phyloP scores from a whole-genome alignment of 805 yeast species.

The Myxozyma kluyveri region DNA sequence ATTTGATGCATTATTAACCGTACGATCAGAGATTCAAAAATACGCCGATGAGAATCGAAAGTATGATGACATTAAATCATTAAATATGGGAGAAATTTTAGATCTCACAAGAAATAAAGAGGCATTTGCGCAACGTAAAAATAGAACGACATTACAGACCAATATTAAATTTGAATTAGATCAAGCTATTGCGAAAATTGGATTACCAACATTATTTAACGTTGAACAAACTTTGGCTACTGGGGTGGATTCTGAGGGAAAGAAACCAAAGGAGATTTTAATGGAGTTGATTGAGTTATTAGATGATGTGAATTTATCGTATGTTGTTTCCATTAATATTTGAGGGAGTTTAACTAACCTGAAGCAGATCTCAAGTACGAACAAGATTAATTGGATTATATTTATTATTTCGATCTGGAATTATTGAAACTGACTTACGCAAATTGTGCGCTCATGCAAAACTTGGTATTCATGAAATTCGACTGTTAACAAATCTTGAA shows the following conservation, averaged over 20 bases:
- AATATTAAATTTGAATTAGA: slow-evolving; percentile 20
- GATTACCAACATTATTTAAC: slow-evolving; percentile 69
- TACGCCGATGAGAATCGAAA: slow-evolving; percentile 71
- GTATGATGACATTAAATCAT: slow-evolving; percentile 40
- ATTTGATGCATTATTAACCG: slow-evolving; percentile 67
- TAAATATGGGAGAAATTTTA: slow-evolving; percentile 43
- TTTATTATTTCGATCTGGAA: slow-evolving; percentile 77
- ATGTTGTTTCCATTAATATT: too few species aligned
- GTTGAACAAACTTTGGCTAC: slow-evolving; percentile 80
- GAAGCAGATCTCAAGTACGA: too few species aligned
- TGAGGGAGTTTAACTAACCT: too few species aligned
- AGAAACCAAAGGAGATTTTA: slow-evolving; percentile 53
- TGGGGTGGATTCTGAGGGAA: slow-evolving; percentile 69
- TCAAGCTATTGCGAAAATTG: slow-evolving; percentile 8
- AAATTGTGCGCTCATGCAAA: slow-evolving; percentile 61
- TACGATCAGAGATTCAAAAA: slow-evolving; percentile 56
- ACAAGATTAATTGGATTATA: slow-evolving; percentile 74
- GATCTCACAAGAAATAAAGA: slow-evolving; percentile 49
- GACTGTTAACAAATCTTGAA: slow-evolving; percentile 57
- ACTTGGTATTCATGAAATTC: slow-evolving; percentile 46
- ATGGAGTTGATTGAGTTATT: slow-evolving; percentile 60
- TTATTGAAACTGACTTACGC: slow-evolving; percentile 66
- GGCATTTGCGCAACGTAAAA: slow-evolving; percentile 52
- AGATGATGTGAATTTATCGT: slow-evolving; percentile 41
- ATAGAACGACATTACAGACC: slow-evolving; percentile 15